These are phyloP conservation scores for Periconia digitata DNA, from an alignment of 2,329 filamentous ascomycete genomes.

Conservation along the genomic window DNA sequence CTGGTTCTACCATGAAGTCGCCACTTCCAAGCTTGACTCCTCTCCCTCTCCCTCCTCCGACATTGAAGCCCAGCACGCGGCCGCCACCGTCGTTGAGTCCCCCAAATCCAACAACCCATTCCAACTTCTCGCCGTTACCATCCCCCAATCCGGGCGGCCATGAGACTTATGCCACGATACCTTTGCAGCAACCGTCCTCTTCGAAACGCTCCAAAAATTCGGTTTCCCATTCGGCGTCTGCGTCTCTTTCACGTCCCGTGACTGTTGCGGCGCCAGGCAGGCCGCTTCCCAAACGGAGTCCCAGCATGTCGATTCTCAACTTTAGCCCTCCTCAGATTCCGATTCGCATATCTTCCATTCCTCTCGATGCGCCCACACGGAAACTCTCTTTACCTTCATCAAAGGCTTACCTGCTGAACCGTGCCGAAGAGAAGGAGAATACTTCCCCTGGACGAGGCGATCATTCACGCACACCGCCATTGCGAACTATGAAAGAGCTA, in stretches of 20 bases:
- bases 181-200: conserved; percentile 9
- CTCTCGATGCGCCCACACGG: conserved; percentile 31
- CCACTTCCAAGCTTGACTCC: conserved; percentile 27
- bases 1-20: conserved; percentile 16
- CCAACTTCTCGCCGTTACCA: conserved; percentile 24
- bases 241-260: conserved; percentile 10
- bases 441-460: neutral
- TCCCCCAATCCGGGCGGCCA: conserved; percentile 5
- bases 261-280: conserved; percentile 11
- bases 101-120: conserved; percentile 35
- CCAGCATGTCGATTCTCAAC: conserved; percentile 18
- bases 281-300: conserved; percentile 18
- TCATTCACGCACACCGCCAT: conserved; percentile 4
- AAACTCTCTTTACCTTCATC: conserved; percentile 30
- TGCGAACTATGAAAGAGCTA: conserved; percentile 37
- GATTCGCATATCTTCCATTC: conserved; percentile 38
- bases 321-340: conserved; percentile 31
- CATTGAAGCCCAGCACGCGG: conserved; percentile 34
- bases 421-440: conserved; percentile 23
- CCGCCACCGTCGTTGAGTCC: conserved; percentile 34
- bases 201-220: conserved; percentile 21
- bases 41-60: conserved; percentile 37
- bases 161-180: conserved; percentile 2
- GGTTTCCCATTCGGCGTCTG: conserved; percentile 19
- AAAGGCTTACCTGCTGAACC: conserved; percentile 21